These are phyloP conservation scores for Purshia tridentata DNA, from an alignment of 306 rosid genomes.

Conservation along the genomic window DNA sequence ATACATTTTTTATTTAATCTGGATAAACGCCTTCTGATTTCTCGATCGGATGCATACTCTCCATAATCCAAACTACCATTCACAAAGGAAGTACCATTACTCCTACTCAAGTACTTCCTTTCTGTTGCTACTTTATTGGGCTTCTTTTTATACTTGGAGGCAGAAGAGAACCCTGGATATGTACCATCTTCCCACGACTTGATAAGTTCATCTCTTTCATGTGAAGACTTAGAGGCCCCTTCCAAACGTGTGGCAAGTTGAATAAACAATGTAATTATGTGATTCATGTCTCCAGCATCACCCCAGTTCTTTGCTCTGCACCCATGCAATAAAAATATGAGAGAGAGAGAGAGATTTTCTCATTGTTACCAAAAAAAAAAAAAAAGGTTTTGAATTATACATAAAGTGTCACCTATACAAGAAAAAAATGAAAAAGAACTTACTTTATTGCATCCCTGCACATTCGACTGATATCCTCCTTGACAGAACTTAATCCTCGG, in stretches of 20 bases:
- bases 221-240: constrained; percentile 53
- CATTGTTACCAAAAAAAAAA: neutral
- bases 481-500: constrained; percentile 83
- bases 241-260: constrained; percentile 79
- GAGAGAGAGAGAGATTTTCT: neutral
- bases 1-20: constrained; percentile 70
- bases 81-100: constrained; percentile 52
- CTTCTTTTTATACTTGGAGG: constrained; percentile 72
- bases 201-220: constrained; percentile 55
- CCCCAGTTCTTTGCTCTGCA: constrained; percentile 78
- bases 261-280: constrained; percentile 60
- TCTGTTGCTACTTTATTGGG: constrained; percentile 53
- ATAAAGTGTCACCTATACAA: neutral
- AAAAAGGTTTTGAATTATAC: neutral
- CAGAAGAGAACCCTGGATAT: constrained; percentile 35
- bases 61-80: constrained; percentile 59
- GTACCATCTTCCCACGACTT: constrained; percentile 65
- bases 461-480: constrained; percentile 91
- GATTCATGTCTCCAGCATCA: constrained; percentile 75
- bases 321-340: neutral
- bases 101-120: constrained; percentile 64
- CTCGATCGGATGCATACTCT: constrained; percentile 82
- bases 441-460: constrained; percentile 98
- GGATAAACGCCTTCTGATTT: constrained; percentile 75
- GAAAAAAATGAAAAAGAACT: constrained; percentile 23